Conservation (phyloP, 257 asterid genomes). For the Jaltomata sinuosa region DNA sequence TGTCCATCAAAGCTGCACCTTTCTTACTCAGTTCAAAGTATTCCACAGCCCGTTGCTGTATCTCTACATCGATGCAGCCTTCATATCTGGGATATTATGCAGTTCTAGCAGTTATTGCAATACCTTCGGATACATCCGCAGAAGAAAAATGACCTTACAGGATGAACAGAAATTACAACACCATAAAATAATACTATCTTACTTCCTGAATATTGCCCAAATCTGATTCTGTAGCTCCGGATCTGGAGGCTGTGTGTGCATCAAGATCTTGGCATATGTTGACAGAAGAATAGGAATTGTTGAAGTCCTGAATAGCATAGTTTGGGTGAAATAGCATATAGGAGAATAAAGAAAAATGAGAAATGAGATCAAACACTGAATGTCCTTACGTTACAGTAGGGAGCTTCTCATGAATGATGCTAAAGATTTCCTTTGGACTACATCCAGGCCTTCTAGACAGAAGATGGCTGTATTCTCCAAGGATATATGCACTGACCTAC, state of each 20-base stretch:
- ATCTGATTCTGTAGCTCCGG: conserved; percentile 74
- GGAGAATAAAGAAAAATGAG: conserved; percentile 6
- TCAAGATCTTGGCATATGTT: conserved; percentile 83
- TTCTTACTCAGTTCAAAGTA: conserved; percentile 79
- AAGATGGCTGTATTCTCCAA: conserved; percentile 95
- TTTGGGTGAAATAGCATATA: conserved; percentile 11
- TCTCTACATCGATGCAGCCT: conserved; percentile 88
- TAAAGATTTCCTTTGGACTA: conserved; percentile 77
- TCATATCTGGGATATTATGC: conserved; percentile 50
- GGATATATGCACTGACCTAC: conserved; percentile 89
- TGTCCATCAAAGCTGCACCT: conserved; percentile 79
- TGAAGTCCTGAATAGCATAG: conserved; percentile 51
- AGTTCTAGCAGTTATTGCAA: background rate
- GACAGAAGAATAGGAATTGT: conserved; percentile 88
- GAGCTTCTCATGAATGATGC: conserved; percentile 78
- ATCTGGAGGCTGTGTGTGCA: conserved; percentile 90
- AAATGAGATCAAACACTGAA: background rate
- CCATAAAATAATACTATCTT: conserved; percentile 5
- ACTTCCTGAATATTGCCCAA: conserved; percentile 81
- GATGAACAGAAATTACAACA: background rate
- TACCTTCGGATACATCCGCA: conserved; percentile 5
- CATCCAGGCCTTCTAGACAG: conserved; percentile 90
- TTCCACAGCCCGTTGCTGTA: conserved; percentile 93
- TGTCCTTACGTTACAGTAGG: conserved; percentile 88
- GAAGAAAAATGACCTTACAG: background rate